Conservation (phyloP, 2,329 filamentous ascomycete genomes). For the Erysiphe pulchra region DNA sequence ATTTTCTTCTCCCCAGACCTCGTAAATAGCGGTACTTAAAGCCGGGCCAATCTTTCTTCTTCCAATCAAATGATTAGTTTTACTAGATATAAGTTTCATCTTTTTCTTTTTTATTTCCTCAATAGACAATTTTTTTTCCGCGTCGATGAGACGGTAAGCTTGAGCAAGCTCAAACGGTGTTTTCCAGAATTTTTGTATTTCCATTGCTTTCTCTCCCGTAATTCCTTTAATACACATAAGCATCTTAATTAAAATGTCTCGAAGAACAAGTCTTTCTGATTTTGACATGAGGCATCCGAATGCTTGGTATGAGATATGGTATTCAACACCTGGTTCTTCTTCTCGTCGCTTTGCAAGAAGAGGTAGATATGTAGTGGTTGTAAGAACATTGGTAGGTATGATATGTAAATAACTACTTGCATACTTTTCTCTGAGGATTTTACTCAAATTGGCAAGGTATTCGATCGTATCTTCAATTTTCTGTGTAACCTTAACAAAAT, state of each 20-base stretch:
- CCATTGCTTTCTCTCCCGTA: slow-evolving; percentile 52
- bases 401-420: slow-evolving; percentile 29
- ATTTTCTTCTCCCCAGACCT: slow-evolving; percentile 35
- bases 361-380: slow-evolving; percentile 37
- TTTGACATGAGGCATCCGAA: slow-evolving; percentile 53
- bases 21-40: slow-evolving; percentile 43
- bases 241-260: slow-evolving; percentile 63
- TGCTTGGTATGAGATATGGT: slow-evolving; percentile 41
- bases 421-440: slow-evolving; percentile 38
- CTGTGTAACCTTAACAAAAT: slow-evolving; percentile 50
- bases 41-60: slow-evolving; percentile 40
- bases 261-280: slow-evolving; percentile 44
- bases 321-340: slow-evolving; percentile 22
- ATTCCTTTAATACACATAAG: slow-evolving; percentile 57
- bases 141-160: slow-evolving; percentile 33
- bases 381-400: slow-evolving; percentile 38
- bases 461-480: slow-evolving; percentile 56
- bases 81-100: slow-evolving; percentile 30
- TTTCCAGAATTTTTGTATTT: slow-evolving; percentile 55
- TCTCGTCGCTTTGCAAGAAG: slow-evolving; percentile 31
- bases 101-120: slow-evolving; percentile 25
- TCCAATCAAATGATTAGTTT: slow-evolving; percentile 32
- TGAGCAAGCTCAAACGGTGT: slow-evolving; percentile 48
- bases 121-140: slow-evolving; percentile 9
- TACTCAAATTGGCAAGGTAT: slow-evolving; percentile 50